Conservation (phyloP, 768 basidiomycete species). For the Mycena rosella region DNA sequence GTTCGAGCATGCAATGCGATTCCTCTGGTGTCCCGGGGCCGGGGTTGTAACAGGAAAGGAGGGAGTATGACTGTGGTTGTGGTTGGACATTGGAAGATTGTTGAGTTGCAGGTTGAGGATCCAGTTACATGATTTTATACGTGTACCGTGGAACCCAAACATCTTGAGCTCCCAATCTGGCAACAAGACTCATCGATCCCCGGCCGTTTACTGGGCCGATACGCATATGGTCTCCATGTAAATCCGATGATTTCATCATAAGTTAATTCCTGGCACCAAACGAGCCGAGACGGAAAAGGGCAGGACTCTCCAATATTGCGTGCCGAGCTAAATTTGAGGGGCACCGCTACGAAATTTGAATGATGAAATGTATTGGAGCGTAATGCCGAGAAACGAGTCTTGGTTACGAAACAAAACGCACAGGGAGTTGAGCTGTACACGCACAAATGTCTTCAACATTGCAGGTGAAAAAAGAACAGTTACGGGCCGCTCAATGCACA, state of each 20-base stretch:
- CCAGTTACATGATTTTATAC: background rate
- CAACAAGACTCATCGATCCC: no score
- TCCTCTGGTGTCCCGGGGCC: constrained; percentile 19
- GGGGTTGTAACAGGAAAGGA: constrained; percentile 5
- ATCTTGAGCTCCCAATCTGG: background rate
- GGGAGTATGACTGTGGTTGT: background rate
- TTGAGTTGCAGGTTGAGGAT: background rate
- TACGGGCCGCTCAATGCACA: background rate
- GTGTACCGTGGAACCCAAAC: background rate
- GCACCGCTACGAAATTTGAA: no score
- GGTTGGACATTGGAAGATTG: background rate
- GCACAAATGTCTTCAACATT: background rate
- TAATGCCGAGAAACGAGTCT: no score
- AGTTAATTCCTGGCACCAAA: no score
- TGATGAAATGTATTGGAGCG: no score
- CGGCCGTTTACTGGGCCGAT: no score
- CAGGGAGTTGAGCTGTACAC: background rate
- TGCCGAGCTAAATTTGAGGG: no score
- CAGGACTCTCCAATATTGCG: no score
- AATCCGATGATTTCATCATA: no score
- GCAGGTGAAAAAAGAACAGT: background rate
- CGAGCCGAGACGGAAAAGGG: no score
- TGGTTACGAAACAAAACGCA: no score
- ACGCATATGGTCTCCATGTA: no score
- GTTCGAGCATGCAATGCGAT: constrained; percentile 9